Evolutionary conservation across 441 rosid species (phyloP).

Genomic region (Euphorbia schlechtendalii): DNA sequence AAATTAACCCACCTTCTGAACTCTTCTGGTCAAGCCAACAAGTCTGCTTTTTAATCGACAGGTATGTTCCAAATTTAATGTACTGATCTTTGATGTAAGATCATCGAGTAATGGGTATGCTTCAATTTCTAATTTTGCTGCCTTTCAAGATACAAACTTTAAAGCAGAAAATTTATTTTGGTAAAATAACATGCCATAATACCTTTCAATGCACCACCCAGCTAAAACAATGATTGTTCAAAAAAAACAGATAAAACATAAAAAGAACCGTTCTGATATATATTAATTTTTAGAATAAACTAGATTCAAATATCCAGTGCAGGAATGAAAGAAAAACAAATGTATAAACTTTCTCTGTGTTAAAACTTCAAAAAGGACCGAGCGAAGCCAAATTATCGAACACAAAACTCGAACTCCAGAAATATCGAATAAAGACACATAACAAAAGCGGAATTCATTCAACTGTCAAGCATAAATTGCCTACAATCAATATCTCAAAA

Average conservation of each 20-base stretch:
- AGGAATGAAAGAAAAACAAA: neutral
- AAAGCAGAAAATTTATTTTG: constrained; percentile 1
- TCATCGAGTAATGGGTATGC: constrained; percentile 96
- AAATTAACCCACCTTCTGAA: constrained; percentile 62
- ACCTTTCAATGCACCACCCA: constrained; percentile 6
- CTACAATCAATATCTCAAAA: neutral
- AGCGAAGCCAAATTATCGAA: neutral
- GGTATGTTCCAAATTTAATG: constrained; percentile 83
- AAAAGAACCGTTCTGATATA: neutral
- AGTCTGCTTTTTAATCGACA: constrained; percentile 97
- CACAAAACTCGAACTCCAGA: neutral
- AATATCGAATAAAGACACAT: neutral
- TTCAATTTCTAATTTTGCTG: constrained; percentile 95
- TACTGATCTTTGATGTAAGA: constrained; percentile 95
- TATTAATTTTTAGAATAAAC: constrained; percentile 4
- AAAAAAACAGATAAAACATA: neutral
- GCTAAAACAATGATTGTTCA: neutral
- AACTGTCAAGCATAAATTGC: neutral
- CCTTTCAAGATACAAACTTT: constrained; percentile 38
- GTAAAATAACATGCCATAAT: too few relatives aligned
- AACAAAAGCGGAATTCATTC: neutral
- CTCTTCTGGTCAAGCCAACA: constrained; percentile 90
- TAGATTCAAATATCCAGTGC: neutral
- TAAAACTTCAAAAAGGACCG: neutral
- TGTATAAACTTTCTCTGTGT: too few relatives aligned